These are phyloP conservation scores for Botryosphaeria dothidea DNA, from an alignment of 2,329 filamentous ascomycete species.

Conservation along the genomic window DNA sequence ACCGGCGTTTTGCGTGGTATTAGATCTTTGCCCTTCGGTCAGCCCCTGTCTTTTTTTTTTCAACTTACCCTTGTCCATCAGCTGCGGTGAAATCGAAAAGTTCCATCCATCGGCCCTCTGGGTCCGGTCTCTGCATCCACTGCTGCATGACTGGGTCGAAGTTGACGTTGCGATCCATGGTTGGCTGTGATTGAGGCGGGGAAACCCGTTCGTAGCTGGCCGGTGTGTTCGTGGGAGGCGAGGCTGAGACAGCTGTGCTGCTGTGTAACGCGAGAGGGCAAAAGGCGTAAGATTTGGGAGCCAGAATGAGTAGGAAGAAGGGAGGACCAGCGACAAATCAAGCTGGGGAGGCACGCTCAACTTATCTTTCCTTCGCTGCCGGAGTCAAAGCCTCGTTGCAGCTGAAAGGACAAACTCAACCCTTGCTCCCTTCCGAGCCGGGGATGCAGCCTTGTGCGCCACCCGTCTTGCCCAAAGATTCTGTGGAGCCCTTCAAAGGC, in stretches of 20 bases:
- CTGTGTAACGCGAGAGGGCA: not conserved
- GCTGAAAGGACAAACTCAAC: too few relatives aligned
- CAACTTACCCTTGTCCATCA: not conserved
- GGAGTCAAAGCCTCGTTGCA: too few relatives aligned
- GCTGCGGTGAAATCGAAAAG: too few relatives aligned
- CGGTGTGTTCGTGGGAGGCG: not conserved
- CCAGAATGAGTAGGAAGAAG: not conserved
- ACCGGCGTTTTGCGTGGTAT: too few relatives aligned
- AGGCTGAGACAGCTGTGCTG: not conserved
- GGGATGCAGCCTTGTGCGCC: too few relatives aligned
- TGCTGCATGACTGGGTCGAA: not conserved
- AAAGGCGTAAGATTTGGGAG: not conserved
- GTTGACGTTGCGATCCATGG: not conserved
- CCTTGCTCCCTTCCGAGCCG: too few relatives aligned
- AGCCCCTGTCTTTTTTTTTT: constrained; percentile 29
- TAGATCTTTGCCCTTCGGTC: constrained; percentile 24
- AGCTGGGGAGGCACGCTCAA: not conserved
- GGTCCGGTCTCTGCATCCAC: not conserved
- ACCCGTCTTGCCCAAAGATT: too few relatives aligned
- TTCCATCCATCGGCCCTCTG: not conserved
- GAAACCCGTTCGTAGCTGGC: not conserved
- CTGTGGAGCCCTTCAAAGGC: too few relatives aligned
- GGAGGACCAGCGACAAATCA: not conserved
- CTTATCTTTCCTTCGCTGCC: too few relatives aligned
- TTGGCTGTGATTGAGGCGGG: not conserved